Evolutionary conservation across 441 rosid genomes (phyloP).

Genomic region (Populus hybrid): DNA sequence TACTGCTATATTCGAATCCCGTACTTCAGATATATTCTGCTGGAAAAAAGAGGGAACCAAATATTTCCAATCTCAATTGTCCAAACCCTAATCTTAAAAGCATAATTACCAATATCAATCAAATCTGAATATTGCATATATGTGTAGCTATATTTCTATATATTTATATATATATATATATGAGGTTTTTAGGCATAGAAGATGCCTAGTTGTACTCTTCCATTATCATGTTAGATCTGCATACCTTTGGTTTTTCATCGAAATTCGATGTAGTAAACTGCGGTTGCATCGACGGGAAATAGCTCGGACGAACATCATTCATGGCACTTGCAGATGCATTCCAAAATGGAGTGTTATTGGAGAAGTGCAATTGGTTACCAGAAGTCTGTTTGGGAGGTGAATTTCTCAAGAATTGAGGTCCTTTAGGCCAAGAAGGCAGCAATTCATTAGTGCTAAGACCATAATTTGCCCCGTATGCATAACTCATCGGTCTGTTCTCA

Average conservation of each 20-base stretch:
- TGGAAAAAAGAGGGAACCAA: slow-evolving; percentile 7
- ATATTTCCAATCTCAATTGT: not conserved
- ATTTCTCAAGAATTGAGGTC: slow-evolving; percentile 57
- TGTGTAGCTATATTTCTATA: not conserved
- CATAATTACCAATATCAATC: not conserved
- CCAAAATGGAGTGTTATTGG: slow-evolving; percentile 94
- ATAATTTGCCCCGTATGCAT: slow-evolving; percentile 41
- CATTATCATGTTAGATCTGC: not conserved
- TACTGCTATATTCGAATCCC: slow-evolving; percentile 43
- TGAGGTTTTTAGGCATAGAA: not conserved
- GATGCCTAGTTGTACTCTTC: not conserved
- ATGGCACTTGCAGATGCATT: slow-evolving; percentile 64
- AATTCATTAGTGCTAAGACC: slow-evolving; percentile 37
- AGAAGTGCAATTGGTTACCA: slow-evolving; percentile 69
- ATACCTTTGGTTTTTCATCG: slow-evolving; percentile 76
- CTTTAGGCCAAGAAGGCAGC: slow-evolving; percentile 55
- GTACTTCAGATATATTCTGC: slow-evolving; percentile 49
- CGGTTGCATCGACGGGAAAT: slow-evolving; percentile 54
- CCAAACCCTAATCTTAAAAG: not conserved
- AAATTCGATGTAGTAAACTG: slow-evolving; percentile 50
- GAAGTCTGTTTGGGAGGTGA: slow-evolving; percentile 63
- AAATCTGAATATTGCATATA: not conserved
- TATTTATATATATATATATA: not conserved
- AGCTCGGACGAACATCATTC: slow-evolving; percentile 51
- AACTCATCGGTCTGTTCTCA: slow-evolving; percentile 27